Conservation (phyloP, 192 early-diverging fungal species). For the Entomortierella beljakovae region DNA sequence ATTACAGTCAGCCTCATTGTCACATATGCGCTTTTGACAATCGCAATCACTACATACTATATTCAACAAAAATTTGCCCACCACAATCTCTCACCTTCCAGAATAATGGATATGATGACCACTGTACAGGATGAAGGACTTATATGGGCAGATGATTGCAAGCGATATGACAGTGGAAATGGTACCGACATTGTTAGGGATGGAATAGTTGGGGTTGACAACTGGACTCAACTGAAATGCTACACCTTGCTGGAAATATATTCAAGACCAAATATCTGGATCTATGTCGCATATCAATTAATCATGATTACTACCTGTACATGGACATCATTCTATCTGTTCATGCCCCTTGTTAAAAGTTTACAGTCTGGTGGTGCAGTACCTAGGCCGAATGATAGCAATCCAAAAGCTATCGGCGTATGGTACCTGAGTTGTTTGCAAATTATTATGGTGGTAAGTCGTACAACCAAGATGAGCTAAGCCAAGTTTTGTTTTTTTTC, state of each 20-base stretch:
- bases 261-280: neutral
- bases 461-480: neutral
- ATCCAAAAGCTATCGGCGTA: slow-evolving; percentile 39
- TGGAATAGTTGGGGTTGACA: slow-evolving; percentile 3
- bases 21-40: slow-evolving; percentile 15
- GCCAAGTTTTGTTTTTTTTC: neutral
- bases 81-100: neutral
- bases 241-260: neutral
- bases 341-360: slow-evolving; percentile 32
- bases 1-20: slow-evolving; percentile 14
- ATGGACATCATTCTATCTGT: slow-evolving; percentile 38
- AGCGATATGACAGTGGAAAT: too few species aligned
- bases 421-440: slow-evolving; percentile 36
- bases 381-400: slow-evolving; percentile 19
- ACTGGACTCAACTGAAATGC: slow-evolving; percentile 7
- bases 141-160: neutral
- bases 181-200: too few species aligned
- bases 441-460: slow-evolving; percentile 15
- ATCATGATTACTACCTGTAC: slow-evolving; percentile 18
- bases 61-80: slow-evolving; percentile 7
- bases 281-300: slow-evolving; percentile 23
- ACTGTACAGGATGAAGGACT: neutral
- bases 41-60: slow-evolving; percentile 9
- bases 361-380: slow-evolving; percentile 26
- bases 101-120: neutral